These are phyloP conservation scores for Aspergillus biplanus DNA, from an alignment of 495 filamentous ascomycete species.

Conservation along the genomic window DNA sequence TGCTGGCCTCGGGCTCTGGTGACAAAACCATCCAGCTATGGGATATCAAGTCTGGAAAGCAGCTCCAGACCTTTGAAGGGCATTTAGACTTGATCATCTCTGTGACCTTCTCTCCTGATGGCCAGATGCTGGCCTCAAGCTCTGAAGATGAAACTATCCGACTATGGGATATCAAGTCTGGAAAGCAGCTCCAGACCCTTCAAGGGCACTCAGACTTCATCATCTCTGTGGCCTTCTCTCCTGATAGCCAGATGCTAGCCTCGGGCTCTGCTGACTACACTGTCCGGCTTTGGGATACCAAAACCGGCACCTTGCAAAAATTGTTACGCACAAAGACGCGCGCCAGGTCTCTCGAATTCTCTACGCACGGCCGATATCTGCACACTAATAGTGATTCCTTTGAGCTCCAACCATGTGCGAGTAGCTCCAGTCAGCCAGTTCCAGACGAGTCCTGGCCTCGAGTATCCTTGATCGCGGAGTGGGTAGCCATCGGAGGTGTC, in stretches of 20 bases:
- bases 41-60: neutral
- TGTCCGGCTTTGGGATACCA: neutral
- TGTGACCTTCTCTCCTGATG: conserved; percentile 13
- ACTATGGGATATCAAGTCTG: conserved; percentile 34
- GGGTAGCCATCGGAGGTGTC: neutral
- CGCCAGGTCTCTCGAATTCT: conserved; percentile 4
- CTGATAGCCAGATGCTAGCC: conserved; percentile 19
- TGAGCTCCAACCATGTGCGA: neutral
- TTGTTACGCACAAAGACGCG: neutral
- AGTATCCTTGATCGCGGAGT: neutral
- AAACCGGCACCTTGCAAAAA: neutral
- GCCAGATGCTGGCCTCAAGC: conserved; percentile 29
- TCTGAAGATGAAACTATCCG: conserved; percentile 31
- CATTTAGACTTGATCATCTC: conserved; percentile 4
- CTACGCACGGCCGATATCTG: conserved; percentile 11
- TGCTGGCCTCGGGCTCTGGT: conserved; percentile 20
- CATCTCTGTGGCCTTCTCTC: conserved; percentile 7
- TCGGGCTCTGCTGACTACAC: conserved; percentile 21
- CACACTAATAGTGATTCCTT: neutral
- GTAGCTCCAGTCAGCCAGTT: neutral
- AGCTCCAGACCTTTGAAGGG: neutral
- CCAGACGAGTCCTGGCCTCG: neutral
- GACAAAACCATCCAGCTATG: neutral
- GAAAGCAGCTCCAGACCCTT: conserved; percentile 15
- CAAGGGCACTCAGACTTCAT: neutral